phyloP scores from a whole-genome alignment of 345 rosid species.

The Populus deltoides region DNA sequence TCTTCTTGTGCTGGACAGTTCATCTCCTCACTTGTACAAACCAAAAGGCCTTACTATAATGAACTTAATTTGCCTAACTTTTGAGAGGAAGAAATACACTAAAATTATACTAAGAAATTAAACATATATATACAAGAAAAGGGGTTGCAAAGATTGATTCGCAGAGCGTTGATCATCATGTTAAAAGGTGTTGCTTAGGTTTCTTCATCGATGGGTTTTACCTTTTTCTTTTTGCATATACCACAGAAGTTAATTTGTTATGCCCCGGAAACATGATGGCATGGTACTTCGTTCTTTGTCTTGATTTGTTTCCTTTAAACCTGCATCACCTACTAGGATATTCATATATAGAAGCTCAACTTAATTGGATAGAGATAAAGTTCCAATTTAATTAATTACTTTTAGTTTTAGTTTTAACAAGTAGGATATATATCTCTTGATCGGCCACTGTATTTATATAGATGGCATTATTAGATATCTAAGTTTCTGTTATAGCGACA shows the following conservation, averaged over 20 bases:
- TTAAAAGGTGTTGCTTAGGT: not conserved
- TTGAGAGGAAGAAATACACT: constrained; percentile 5
- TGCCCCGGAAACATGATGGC: not conserved
- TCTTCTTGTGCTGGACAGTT: constrained; percentile 30
- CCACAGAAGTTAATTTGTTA: not conserved
- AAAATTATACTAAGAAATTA: not conserved
- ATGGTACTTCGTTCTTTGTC: not conserved
- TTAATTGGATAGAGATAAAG: too few relatives aligned
- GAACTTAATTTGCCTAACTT: not conserved
- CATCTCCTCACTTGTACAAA: constrained; percentile 8
- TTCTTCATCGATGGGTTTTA: constrained; percentile 6
- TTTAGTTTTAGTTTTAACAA: too few relatives aligned
- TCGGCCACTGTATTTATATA: too few relatives aligned
- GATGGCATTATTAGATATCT: too few relatives aligned
- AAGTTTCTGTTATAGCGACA: too few relatives aligned
- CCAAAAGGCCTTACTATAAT: not conserved
- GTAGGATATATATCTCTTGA: too few relatives aligned
- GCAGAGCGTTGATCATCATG: not conserved
- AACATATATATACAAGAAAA: too few relatives aligned
- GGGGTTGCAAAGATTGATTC: not conserved
- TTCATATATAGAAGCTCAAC: too few relatives aligned
- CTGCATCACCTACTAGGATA: not conserved
- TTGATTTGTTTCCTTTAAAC: not conserved
- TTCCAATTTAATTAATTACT: not conserved
- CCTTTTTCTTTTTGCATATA: not conserved